A percentile compares a stretch with the other conserved stretches of the same genome.
Conservation (phyloP, 352 stramenopile genomes). For the Globisporangium camurandrum region DNA sequence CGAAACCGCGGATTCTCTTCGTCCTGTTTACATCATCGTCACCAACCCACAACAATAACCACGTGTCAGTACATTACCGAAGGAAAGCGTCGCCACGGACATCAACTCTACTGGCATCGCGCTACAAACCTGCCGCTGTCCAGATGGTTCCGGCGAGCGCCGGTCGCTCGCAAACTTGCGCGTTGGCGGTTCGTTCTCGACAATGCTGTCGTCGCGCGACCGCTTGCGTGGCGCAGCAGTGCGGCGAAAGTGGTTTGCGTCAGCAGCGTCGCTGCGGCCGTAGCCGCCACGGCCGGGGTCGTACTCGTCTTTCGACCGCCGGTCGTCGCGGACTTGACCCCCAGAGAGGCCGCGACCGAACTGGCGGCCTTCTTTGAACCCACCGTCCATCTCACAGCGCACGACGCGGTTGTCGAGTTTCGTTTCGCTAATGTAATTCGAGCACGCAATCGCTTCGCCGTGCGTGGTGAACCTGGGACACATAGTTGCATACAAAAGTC, state of each 20-base stretch:
- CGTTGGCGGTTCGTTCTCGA: slow-evolving; percentile 32
- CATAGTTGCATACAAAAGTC: neutral
- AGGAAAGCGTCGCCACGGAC: no score
- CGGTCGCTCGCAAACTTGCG: slow-evolving; percentile 25
- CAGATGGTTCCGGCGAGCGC: slow-evolving; percentile 11
- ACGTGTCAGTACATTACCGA: no score
- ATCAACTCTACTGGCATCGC: no score
- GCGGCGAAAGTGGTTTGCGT: slow-evolving; percentile 69
- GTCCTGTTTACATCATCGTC: no score
- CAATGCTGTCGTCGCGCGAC: slow-evolving; percentile 39
- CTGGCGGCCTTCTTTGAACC: slow-evolving; percentile 80
- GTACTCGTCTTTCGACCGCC: slow-evolving; percentile 81
- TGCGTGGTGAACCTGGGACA: slow-evolving; percentile 50
- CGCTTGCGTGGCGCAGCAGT: slow-evolving; percentile 40
- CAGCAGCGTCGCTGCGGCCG: slow-evolving; percentile 52
- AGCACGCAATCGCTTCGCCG: slow-evolving; percentile 59
- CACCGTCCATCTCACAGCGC: slow-evolving; percentile 84
- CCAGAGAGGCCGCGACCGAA: slow-evolving; percentile 78
- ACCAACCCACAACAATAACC: no score
- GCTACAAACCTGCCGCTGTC: no score
- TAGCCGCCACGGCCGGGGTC: slow-evolving; percentile 75
- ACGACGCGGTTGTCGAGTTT: slow-evolving; percentile 86
- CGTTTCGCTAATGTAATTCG: slow-evolving; percentile 81
- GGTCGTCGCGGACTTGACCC: slow-evolving; percentile 79
- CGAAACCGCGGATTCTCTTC: slow-evolving; percentile 62